Evolutionary conservation across 2,329 filamentous ascomycete species (phyloP).

Genomic region (Xylariaceae sp.): DNA sequence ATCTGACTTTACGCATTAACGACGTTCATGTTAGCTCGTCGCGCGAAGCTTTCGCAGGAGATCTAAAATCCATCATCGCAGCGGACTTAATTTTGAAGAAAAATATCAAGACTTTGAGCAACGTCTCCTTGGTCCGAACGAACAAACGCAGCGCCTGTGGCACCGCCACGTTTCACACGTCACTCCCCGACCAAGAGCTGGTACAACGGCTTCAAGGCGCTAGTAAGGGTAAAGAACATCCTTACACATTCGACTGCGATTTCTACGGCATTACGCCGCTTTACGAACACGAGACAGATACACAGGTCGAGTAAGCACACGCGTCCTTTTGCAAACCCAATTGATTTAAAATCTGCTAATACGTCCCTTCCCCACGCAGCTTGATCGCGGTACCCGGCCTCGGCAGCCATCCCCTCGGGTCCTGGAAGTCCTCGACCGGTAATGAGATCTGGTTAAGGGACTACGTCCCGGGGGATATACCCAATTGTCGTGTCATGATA

Average conservation of each 20-base stretch:
- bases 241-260: conserved; percentile 24
- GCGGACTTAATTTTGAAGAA: not conserved
- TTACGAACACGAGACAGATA: conserved; percentile 21
- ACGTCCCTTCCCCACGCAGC: conserved; percentile 14
- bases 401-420: conserved; percentile 38
- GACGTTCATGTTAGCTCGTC: not conserved
- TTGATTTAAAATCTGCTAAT: not conserved
- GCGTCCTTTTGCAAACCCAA: not conserved
- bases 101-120: not conserved
- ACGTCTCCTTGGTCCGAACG: conserved; percentile 1
- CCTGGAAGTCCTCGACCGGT: conserved; percentile 36
- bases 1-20: not conserved
- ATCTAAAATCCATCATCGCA: conserved; percentile 9
- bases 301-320: conserved; percentile 31
- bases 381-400: conserved; percentile 40
- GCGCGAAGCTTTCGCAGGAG: not conserved
- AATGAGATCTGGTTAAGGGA: conserved; percentile 41
- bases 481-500: conserved; percentile 33
- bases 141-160: conserved; percentile 13
- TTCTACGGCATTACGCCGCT: conserved; percentile 39
- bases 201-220: not conserved
- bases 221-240: not conserved
- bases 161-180: conserved; percentile 16
- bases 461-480: conserved; percentile 34
- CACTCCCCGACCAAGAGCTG: conserved; percentile 1